Evolutionary conservation across 805 yeast species (phyloP).

Genomic region (Maudiozyma saulgeensis): DNA sequence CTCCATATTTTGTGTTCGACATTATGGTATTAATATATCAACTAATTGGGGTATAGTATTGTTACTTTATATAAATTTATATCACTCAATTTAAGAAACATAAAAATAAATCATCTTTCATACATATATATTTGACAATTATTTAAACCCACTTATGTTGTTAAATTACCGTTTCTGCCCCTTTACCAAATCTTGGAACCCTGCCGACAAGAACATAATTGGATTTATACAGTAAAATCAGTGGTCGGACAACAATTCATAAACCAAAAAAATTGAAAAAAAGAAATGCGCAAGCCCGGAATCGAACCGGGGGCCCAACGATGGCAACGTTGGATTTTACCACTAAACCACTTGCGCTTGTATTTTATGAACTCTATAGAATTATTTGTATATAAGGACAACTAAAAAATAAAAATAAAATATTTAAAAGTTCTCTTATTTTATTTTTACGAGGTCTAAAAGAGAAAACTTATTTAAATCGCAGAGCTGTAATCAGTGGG

Average conservation of each 20-base stretch:
- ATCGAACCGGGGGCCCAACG: slow-evolving; percentile 11
- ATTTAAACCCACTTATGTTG: no score
- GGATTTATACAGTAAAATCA: no score
- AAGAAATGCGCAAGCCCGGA: slow-evolving; percentile 9
- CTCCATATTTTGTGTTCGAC: not conserved
- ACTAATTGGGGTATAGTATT: no score
- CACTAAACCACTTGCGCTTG: slow-evolving; percentile 9
- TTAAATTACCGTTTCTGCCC: not conserved
- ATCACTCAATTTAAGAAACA: no score
- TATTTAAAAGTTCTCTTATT: not conserved
- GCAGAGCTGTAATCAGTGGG: no score
- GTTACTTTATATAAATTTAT: no score
- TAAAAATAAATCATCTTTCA: no score
- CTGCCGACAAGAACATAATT: not conserved
- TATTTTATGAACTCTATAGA: not conserved
- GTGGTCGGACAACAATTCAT: no score
- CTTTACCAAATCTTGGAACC: not conserved
- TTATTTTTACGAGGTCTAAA: no score
- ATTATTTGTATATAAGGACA: not conserved
- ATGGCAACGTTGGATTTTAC: slow-evolving; percentile 10
- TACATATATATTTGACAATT: not conserved
- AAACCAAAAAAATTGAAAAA: not conserved
- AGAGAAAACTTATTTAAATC: no score
- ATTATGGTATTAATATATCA: not conserved
- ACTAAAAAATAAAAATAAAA: no score